Evolutionary conservation across 768 basidiomycete species (phyloP).

Genomic region (Dioszegia crocea): DNA sequence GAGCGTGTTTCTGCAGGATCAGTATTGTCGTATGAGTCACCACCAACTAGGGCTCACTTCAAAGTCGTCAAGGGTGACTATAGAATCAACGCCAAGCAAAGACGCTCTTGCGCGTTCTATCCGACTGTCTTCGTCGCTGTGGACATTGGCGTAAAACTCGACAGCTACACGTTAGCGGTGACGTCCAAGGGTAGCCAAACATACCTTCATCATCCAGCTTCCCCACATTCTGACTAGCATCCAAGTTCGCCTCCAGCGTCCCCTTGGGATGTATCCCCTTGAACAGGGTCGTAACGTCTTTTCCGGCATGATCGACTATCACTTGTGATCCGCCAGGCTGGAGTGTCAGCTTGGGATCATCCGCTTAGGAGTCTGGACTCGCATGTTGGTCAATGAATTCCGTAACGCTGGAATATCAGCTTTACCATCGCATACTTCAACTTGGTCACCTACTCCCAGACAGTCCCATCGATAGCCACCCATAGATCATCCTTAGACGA

Average conservation of each 20-base stretch:
- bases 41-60: constrained; percentile 54
- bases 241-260: constrained; percentile 14
- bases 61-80: constrained; percentile 72
- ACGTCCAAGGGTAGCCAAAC: constrained; percentile 56
- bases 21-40: too few relatives aligned
- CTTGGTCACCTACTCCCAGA: constrained; percentile 24
- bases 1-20: constrained; percentile 56
- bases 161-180: constrained; percentile 56
- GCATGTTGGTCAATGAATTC: constrained; percentile 26
- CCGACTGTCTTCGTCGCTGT: constrained; percentile 58
- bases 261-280: constrained; percentile 30
- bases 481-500: constrained; percentile 22
- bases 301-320: constrained; percentile 25
- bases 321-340: constrained; percentile 29
- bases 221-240: constrained; percentile 4
- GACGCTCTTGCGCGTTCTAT: constrained; percentile 54
- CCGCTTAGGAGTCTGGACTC: not conserved
- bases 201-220: constrained; percentile 6
- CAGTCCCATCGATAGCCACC: constrained; percentile 37
- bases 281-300: constrained; percentile 29
- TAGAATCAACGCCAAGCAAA: constrained; percentile 64
- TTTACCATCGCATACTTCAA: not conserved
- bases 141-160: constrained; percentile 39
- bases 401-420: constrained; percentile 13
- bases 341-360: constrained; percentile 4